These are phyloP conservation scores for Mentha longifolia DNA, from an alignment of 257 asterid genomes.

Conservation along the genomic window DNA sequence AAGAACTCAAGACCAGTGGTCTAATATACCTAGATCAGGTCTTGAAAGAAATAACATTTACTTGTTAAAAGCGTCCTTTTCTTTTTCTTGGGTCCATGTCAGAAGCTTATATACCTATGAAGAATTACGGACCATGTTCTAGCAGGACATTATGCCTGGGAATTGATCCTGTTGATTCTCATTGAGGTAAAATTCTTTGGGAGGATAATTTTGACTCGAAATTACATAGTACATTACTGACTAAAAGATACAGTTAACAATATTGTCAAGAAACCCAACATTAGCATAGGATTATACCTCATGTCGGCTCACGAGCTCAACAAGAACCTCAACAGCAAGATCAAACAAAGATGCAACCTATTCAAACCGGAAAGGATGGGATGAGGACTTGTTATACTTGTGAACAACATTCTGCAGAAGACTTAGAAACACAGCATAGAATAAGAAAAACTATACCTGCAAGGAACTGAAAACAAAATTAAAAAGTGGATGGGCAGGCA, in stretches of 20 bases:
- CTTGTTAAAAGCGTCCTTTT: neutral
- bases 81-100: neutral
- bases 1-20: neutral
- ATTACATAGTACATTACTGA: slow-evolving; percentile 11
- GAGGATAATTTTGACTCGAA: slow-evolving; percentile 6
- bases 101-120: neutral
- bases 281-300: slow-evolving; percentile 60
- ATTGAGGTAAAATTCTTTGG: slow-evolving; percentile 19
- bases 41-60: slow-evolving; percentile 6
- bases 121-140: slow-evolving; percentile 16
- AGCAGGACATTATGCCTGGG: slow-evolving; percentile 19
- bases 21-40: neutral
- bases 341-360: slow-evolving; percentile 79
- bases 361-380: slow-evolving; percentile 27
- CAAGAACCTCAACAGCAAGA: slow-evolving; percentile 79
- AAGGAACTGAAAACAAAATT: slow-evolving; percentile 72
- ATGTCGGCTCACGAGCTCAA: slow-evolving; percentile 78
- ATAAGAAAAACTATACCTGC: slow-evolving; percentile 58
- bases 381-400: neutral
- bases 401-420: slow-evolving; percentile 35
- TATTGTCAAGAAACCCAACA: slow-evolving; percentile 20
- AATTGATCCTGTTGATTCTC: slow-evolving; percentile 16
- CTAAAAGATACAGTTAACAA: slow-evolving; percentile 14
- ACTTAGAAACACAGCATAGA: slow-evolving; percentile 22
- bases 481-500: slow-evolving; percentile 74